Percentiles rank a stretch among this genome's conserved stretches.
Conservation (phyloP, 2,329 filamentous ascomycete genomes). For the Diplocarpon mali region DNA sequence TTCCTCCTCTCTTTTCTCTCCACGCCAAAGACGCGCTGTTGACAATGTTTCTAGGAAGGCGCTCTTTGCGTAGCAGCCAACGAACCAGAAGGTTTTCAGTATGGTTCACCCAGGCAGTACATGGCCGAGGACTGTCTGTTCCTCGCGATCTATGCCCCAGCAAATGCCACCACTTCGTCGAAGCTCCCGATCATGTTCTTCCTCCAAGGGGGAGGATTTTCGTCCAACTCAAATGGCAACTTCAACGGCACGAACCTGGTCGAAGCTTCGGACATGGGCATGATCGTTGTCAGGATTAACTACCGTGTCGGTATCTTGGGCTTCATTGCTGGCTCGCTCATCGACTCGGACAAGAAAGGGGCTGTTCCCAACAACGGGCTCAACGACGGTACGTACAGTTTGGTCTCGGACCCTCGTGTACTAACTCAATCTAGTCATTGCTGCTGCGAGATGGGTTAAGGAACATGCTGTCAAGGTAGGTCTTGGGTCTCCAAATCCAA, state of each 20-base stretch:
- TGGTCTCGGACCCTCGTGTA: background rate
- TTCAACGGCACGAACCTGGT: constrained; percentile 52
- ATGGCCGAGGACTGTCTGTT: constrained; percentile 54
- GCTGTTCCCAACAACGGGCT: constrained; percentile 47
- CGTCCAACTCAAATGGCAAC: constrained; percentile 36
- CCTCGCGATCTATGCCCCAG: constrained; percentile 50
- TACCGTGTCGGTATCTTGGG: constrained; percentile 64
- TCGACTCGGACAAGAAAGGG: background rate
- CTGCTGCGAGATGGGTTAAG: constrained; percentile 3
- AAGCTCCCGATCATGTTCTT: constrained; percentile 46
- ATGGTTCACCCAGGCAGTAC: constrained; percentile 18
- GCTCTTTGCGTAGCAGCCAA: constrained; percentile 3
- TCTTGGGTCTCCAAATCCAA: background rate
- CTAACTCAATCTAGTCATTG: too few relatives aligned
- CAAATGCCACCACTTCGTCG: constrained; percentile 31
- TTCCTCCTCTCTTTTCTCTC: background rate
- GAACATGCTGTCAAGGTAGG: background rate
- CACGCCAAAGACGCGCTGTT: background rate
- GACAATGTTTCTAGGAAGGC: background rate
- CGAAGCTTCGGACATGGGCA: constrained; percentile 42
- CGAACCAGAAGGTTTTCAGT: background rate
- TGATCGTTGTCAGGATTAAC: constrained; percentile 61
- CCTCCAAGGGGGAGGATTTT: constrained; percentile 49
- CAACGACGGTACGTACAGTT: constrained; percentile 7
- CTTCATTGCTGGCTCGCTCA: constrained; percentile 44